Evolutionary conservation across 805 yeast genomes (phyloP), one percentile per base, ranked within the genome.

Genomic region (Ogataea trehalophila): DNA sequence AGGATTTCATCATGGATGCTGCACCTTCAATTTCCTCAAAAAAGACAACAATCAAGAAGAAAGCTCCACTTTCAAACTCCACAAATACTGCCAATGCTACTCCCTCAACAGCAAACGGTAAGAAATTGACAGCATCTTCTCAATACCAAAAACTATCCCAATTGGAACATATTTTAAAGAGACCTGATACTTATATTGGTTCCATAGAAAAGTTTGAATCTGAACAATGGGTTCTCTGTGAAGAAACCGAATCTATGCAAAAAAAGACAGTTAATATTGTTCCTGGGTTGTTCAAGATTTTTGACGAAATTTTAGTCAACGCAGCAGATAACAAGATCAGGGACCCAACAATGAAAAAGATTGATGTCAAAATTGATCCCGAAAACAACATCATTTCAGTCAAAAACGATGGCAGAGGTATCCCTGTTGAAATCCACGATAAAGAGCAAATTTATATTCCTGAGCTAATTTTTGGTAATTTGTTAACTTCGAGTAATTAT

Each of bases 271-370:
- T 94, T 26, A 79, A 74, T 40, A 86, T 91, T 54, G 98, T 94
- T 11, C 99, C 99, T 2, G 99, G 98, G 42, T 70, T 94, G 51
- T 92, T 89, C 70, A 94, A 94, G 69, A 92, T 94, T 47, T 94
- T 94, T 64, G 99, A 94, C 67, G 99, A 94, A 70, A 91, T 94
- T 49, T 72, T 94, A 52, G 99, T 94, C 45, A 94, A 94, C 66
- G 98, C 99, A 6, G 99, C 99, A 14, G 99, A 94, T 69, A 94
- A 94, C 73, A 94, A 94, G 71, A 92, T 92, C 51, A 80, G 98
- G 57, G 99, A 94, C 63, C 89, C 96, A 1, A 56, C 77, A 9
- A 94, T 94, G 99, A 86, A 81, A 56, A 81, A 77, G 57, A 80
- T 94, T 52, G 87, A 81, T 47, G 98, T 94, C n/a, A 76, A 70